Evolutionary conservation across 1,284 basidiomycete species (phyloP), one percentile per base, ranked within the genome.

Genomic region (Earliella scabrosa): DNA sequence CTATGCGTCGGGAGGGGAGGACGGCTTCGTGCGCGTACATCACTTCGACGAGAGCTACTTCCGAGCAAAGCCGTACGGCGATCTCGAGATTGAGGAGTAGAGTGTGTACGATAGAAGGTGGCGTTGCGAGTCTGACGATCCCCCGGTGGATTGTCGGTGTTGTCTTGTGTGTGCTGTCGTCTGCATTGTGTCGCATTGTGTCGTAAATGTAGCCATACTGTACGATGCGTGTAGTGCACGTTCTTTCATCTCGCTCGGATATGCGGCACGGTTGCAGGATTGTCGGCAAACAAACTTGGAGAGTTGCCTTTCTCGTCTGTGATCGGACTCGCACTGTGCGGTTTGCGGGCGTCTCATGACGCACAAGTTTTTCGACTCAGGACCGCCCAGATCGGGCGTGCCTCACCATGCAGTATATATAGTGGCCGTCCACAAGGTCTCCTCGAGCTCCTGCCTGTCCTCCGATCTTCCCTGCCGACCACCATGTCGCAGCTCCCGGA

Each of bases 1-100:
- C 47, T 99, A 96, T 69, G 94, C 96, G 13, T 97, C 94, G 3
- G 97, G 97, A 44, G 91, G 95, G 68, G 97, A 99, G 75, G 97
- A 99, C 70, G 96, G 95, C 46, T 98, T 94, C 75, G 87, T 97
- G 40, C 87, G 94, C 41, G 88, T 97, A 58, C 93, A 96, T 73
- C 89, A 95, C 73, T 96, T 90, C 68, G 95, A 97, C 69, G 93
- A 95, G 60, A 90, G 87, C 49, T 97, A 97, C 75, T 95, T 92
- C 83, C 89, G 83, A 60, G 83, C 89, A 55, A 88, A 88, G 77
- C 93, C 93, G 14, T 98, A 95, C 67, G 95, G 95, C 45, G 93
- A 95, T 68, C 72, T 93, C 54, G 90, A 94, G 69, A 89, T 93
- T 47, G 83, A 86, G 53, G 82, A 87, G 9, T 65, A 58, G 50